Evolutionary conservation across 1,139 yeast genomes (phyloP), one percentile per base, ranked within the genome.

Genomic region (Scheffersomyces titani): DNA sequence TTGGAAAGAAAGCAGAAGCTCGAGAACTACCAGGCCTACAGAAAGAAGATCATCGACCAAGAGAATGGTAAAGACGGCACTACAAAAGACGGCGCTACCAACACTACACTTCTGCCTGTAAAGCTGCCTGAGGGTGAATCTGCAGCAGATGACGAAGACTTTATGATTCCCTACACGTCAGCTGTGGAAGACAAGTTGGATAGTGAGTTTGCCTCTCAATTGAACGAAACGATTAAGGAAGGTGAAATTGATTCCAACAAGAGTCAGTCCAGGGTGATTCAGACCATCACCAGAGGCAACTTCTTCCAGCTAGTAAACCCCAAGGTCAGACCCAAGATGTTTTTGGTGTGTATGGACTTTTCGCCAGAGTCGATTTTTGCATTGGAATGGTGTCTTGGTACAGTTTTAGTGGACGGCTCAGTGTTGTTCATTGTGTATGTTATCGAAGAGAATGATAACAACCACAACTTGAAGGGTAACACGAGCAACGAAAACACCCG

Each of bases 361-460:
- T 88, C 94, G 1, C 92, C 93, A 0, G 98, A 92, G 66, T 89
- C 97, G 3, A 81, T 83, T 46, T 91, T 90, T 71, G 96, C 98
- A 0, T 78, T 93, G 50, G 96, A 92, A 66, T 93, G 97, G 92
- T 85, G 93, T 51, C 81, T 93, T 63, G 98, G 98, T 1, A 87
- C 97, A 0, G 90, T 92, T 1, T 78, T 92, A 54, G 89, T 89
- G 30, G 96, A 91, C 66, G 96, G 96, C 0, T 90, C 92, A 57
- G 92, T 92, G 1, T 73, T 93, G 54, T 91, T 90, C 67, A 84
- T 92, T 24, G 85, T 92, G 19, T 89, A 90, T 69, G 93, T 91
- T 22, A 84, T 87, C 61, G 93, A 89, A 67, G 93, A 89, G 60
- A 88, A 81, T 57, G 87, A 83, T 55, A 66, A 64, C 61, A 80